Evolutionary conservation across 768 basidiomycete species (phyloP), one percentile per base, ranked within the genome.

Genomic region (Collybia sordida): DNA sequence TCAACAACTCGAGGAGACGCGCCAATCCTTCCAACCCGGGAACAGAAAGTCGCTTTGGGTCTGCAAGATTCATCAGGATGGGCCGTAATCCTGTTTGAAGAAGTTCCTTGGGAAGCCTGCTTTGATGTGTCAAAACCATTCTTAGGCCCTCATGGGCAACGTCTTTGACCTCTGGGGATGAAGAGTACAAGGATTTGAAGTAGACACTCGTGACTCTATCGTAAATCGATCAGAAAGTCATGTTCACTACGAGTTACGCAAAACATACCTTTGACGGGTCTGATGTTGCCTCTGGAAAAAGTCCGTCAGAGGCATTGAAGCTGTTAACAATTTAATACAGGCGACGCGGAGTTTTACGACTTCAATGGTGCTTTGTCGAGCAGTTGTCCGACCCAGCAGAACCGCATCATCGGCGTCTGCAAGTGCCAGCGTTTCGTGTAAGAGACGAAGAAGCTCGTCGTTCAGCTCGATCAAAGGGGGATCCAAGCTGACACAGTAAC

Each of bases 151-250:
- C 91, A 56, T 98, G 93, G 0, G 97, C 93, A 6, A 94, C 94
- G 56, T 94, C 87, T 64, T 98, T 98, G 55, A 99, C 89, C 59
- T 97, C 93, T 9, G 83, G 76, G 12, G 88, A 89, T 17, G 86
- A 80, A 6, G 95, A 95, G 68, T 99, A 99, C 25, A 99, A 80
- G 9, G 95, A 94, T 70, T 99, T 98, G 80, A 99, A 99, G 71
- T 98, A 98, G 18, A 98, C 90, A 28, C 90, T 79, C 15, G 94
- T 95, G 9, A 98, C 93, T 59, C 95, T 96, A 56, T 27, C 15
- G 19, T 56, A 28, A 51, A 49, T 5, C 25, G 45, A 52, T 27
- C 50, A 42, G 21, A 21, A 41, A 12, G 15, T 4, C 18, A 22
- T 36, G 11, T 47, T 27, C 42, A 15, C 34, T 38, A 23, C 5